Percentiles rank a stretch among this genome's conserved stretches.
Evolutionary conservation across 345 rosid species (phyloP).

Genomic region (Populus euphratica): DNA sequence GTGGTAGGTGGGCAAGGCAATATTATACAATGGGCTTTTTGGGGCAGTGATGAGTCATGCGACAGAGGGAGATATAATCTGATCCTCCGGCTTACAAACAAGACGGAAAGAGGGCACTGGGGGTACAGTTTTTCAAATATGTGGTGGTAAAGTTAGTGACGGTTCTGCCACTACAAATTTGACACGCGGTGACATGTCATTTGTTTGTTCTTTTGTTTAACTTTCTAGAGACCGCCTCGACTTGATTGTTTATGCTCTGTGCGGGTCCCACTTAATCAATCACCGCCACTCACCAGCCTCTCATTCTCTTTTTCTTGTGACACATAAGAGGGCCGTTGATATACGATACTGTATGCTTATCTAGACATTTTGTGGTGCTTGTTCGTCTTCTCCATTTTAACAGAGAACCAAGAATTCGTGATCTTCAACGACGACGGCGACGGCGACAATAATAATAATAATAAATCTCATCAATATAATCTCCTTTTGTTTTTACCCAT

Average conservation of each 20-base stretch:
- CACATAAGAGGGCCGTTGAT: not conserved
- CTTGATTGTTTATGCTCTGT: not conserved
- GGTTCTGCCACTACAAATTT: not conserved
- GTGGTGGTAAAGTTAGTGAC: not conserved
- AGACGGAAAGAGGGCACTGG: not conserved
- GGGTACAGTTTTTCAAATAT: not conserved
- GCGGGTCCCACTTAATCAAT: not conserved
- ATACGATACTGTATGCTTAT: not conserved
- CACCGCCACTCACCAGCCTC: not conserved
- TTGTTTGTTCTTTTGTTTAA: not conserved
- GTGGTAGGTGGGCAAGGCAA: not conserved
- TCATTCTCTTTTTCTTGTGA: not conserved
- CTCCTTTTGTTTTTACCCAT: too few relatives aligned
- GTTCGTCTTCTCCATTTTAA: not conserved
- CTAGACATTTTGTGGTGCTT: not conserved
- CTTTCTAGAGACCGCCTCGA: not conserved
- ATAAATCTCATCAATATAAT: too few relatives aligned
- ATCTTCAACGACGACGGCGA: too few relatives aligned
- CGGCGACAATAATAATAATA: too few relatives aligned
- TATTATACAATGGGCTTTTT: not conserved
- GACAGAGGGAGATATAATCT: slow-evolving; percentile 2
- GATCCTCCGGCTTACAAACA: not conserved
- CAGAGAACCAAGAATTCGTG: too few relatives aligned
- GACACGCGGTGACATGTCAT: not conserved
- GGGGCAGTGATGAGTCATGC: slow-evolving; percentile 15